Base-by-base conservation (phyloP, 1,284 basidiomycete species). In the Pseudozyma sp. region DNA sequence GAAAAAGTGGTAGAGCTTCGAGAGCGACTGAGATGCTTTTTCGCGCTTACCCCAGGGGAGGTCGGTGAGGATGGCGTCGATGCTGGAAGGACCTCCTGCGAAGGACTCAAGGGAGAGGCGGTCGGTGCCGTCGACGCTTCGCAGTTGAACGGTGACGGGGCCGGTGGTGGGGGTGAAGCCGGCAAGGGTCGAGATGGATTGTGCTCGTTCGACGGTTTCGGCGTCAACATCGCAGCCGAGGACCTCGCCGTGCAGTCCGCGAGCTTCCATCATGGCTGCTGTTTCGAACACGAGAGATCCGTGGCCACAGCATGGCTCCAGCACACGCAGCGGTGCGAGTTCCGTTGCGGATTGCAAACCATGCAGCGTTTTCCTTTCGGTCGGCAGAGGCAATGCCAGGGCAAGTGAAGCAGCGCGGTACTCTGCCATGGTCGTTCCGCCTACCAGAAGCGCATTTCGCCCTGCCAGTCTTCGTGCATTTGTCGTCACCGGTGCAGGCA, bases 31-130 rank as follows among this genome's bases (percentile, higher is more conserved):
- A 2, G 60, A 24, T 3, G 71, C 54, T 44, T 69, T 72, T 24
- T 72, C 71, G 14, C 74, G 42, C 17, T 72, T 73, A 7, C 74
- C 74, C 74, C 74, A 77, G 0, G 74, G 70, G 7, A 77, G 52
- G 43, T 77, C 74, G 13, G 75, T 77, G 46, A 77, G 24, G 56
- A 77, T 77, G 17, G 70, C 75, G 24, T 77, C 75, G 42, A 77
- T 68, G n/a, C 47, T 57, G 43, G 33, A 31, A 0, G 14, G 16
- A 2, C 70, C 75, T 1, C 70, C 70, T 7, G 68, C 75, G 19
- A 77, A 74, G 7, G 52, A n/a, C 13, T 66, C 49, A 10, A 77
- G 48, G 3, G 45, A 24, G 4, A 49, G 29, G 13, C 54, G 29
- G 39, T 73, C 55, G 5, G 60, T 73, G 7, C 39, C 64, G 48